Base-by-base conservation (phyloP, 768 basidiomycete genomes). In the Kondoa malvinella region DNA sequence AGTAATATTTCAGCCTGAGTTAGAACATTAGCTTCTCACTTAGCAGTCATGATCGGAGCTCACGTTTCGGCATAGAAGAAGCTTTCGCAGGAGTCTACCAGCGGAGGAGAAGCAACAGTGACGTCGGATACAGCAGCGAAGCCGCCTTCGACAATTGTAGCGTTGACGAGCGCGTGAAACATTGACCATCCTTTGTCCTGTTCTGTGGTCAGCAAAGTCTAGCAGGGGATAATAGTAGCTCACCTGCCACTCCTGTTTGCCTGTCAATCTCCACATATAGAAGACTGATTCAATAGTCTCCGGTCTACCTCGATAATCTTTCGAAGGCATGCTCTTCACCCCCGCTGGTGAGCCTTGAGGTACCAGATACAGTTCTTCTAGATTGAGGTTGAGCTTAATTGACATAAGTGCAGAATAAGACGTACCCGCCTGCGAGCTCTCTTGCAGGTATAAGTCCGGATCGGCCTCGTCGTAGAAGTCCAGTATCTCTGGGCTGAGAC, bases 131-230 rank as follows among this genome's bases (percentile, higher is more conserved):
- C 66, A 31, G 74, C 73, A 15, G 74, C 74, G 25, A 78, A 72
- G 0, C 79, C 79, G 15, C 73, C 56, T 8, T 16, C 15, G 56
- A 65, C 60, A 1, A 69, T 34, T 25, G 57, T 25, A 27, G 56
- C 29, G 34, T 71, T 57, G 65, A 75, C 73, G 77, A 77, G 78
- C 14, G 75, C 72, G 2, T 72, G 73, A 64, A 80, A 80, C 79
- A 80, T 80, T 67, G 75, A 73, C 79, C 79, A 80, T 4, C 79
- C 79, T n/a, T 73, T 73, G 58, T 80, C 77, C 66, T 71, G 60
- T 31, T 27, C 3, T 3, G 21, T 14, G 4, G 27, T 8, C 34
- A 56, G 3, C 32, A 2, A 2, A 4, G 27, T 57, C 16, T 14
- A 27, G 1, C 14, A 16, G 26, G 1, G 25, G 1, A 61, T 15